Evolutionary conservation across 129 eudicot species (phyloP).

Genomic region (Flaveria robusta): DNA sequence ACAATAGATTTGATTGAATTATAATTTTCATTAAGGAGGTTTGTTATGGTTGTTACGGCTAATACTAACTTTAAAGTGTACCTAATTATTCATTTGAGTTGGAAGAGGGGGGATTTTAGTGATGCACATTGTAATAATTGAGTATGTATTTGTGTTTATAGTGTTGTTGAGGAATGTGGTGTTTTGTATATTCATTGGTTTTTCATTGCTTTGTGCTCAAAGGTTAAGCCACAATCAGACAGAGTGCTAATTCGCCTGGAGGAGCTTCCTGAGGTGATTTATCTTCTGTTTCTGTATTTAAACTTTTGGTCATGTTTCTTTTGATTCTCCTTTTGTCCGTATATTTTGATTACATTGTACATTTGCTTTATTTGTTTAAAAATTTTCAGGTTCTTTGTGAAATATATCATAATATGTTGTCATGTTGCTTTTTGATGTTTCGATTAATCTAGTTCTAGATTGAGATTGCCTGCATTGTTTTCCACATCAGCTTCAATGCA

Average conservation of each 20-base stretch:
- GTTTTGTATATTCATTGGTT: constrained; percentile 31
- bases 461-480: neutral
- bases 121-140: neutral
- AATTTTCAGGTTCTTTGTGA: neutral
- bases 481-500: neutral
- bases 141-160: constrained; percentile 29
- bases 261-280: constrained; percentile 70
- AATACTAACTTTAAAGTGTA: too few relatives aligned
- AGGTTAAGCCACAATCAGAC: constrained; percentile 95
- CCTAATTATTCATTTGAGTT: too few relatives aligned
- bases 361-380: neutral
- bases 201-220: neutral
- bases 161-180: constrained; percentile 12
- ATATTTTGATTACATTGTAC: neutral
- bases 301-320: neutral
- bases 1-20: too few relatives aligned
- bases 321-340: neutral
- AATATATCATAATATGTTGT: neutral
- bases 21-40: too few relatives aligned
- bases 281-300: neutral
- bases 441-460: neutral
- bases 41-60: too few relatives aligned
- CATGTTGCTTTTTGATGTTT: neutral
- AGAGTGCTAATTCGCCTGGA: constrained; percentile 87
- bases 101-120: neutral